Evolutionary conservation across 1,284 basidiomycete genomes (phyloP).

Genomic region (Lentinus polychrous): DNA sequence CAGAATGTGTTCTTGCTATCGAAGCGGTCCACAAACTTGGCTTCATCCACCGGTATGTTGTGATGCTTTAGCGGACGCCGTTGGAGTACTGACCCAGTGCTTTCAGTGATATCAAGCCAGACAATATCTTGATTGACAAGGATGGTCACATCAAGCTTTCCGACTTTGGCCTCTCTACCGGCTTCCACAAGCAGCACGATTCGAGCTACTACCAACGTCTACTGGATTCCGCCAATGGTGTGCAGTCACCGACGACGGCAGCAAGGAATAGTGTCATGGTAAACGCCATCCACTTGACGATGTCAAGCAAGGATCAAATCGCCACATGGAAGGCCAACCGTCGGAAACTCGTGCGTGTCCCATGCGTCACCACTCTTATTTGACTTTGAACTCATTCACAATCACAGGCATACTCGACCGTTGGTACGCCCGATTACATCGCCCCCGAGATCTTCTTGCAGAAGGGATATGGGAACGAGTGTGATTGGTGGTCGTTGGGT

Average conservation of each 20-base stretch:
- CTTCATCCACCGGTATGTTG: constrained; percentile 92
- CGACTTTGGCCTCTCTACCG: constrained; percentile 97
- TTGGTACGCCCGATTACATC: constrained; percentile 99
- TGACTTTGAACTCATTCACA: constrained; percentile 2
- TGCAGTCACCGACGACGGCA: constrained; percentile 31
- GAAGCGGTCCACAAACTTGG: constrained; percentile 98
- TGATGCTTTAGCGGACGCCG: not conserved
- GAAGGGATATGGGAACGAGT: constrained; percentile 97
- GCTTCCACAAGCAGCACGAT: constrained; percentile 96
- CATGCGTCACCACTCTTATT: not conserved
- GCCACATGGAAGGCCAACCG: constrained; percentile 99
- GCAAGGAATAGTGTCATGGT: constrained; percentile 91
- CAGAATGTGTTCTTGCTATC: constrained; percentile 95
- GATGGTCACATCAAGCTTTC: constrained; percentile 96
- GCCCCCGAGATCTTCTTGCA: constrained; percentile 98
- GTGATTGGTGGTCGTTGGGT: constrained; percentile 97
- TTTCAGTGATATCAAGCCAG: constrained; percentile 92
- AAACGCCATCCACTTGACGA: constrained; percentile 91
- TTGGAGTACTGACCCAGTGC: not conserved
- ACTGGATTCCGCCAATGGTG: constrained; percentile 46
- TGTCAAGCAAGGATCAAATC: constrained; percentile 89
- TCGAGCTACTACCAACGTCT: constrained; percentile 93
- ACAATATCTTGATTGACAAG: constrained; percentile 97
- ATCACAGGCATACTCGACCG: constrained; percentile 90
- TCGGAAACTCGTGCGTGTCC: constrained; percentile 75